A percentile compares a stretch with the other conserved stretches of the same genome.
Evolutionary conservation across 78 protist species (phyloP).

Genomic region (Creolimax fragrantissima): DNA sequence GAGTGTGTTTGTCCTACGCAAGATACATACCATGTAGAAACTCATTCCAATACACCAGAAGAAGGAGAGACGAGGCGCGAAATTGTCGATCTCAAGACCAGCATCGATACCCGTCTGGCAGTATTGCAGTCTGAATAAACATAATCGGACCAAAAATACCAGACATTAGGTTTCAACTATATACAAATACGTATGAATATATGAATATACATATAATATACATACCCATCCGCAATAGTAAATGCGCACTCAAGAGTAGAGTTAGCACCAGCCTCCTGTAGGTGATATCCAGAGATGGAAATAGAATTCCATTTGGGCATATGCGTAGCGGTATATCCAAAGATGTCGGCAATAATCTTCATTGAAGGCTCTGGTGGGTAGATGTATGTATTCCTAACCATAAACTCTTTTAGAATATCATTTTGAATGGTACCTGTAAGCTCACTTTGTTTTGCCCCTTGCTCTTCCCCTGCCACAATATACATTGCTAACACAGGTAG

Average conservation of each 20-base stretch:
- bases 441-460: slow-evolving; percentile 70
- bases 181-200: too few relatives aligned
- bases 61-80: slow-evolving; percentile 95
- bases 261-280: slow-evolving; percentile 97
- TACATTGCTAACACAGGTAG: slow-evolving; percentile 91
- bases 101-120: slow-evolving; percentile 31
- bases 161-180: not conserved
- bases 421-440: slow-evolving; percentile 95
- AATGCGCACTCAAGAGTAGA: slow-evolving; percentile 85
- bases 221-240: slow-evolving; percentile 87
- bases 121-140: not conserved
- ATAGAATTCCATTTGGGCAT: slow-evolving; percentile 95
- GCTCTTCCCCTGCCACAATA: slow-evolving; percentile 80
- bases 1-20: too few relatives aligned
- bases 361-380: slow-evolving; percentile 93
- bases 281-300: slow-evolving; percentile 93
- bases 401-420: slow-evolving; percentile 91
- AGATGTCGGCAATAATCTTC: slow-evolving; percentile 86
- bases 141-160: not conserved
- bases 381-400: slow-evolving; percentile 94
- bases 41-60: slow-evolving; percentile 96
- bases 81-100: slow-evolving; percentile 66
- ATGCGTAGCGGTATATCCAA: slow-evolving; percentile 75
- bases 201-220: slow-evolving; percentile 41
- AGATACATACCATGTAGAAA: slow-evolving; percentile 67